Evolutionary conservation across 176 grass and related monocot genomes (phyloP).

Genomic region (Bonia amplexicaulis): DNA sequence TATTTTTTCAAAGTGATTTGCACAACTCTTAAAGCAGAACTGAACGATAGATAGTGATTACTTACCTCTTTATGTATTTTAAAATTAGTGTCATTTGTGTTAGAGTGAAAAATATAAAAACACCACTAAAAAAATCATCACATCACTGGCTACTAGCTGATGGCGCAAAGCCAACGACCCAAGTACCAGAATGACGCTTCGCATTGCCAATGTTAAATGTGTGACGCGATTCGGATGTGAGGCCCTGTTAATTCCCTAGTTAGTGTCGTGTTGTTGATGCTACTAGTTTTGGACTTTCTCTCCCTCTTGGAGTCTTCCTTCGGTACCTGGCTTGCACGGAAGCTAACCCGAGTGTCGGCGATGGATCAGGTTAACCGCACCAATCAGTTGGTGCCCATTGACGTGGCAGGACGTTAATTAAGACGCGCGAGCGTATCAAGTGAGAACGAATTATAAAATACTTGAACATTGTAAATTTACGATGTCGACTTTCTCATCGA

Average conservation of each 20-base stretch:
- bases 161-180: conserved; percentile 1
- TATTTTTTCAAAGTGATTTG: no score
- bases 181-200: not conserved
- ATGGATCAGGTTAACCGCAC: not conserved
- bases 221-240: not conserved
- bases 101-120: no score
- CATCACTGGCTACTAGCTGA: not conserved
- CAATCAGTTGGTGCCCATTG: not conserved
- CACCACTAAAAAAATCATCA: not conserved
- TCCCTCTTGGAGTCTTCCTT: not conserved
- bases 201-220: no score
- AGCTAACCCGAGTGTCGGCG: conserved; percentile 2
- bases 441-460: not conserved
- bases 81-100: no score
- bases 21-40: no score
- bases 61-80: no score
- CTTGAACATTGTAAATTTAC: not conserved
- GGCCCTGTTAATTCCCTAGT: not conserved
- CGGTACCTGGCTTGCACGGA: conserved; percentile 6
- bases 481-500: not conserved
- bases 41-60: no score
- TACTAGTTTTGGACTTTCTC: not conserved
- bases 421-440: not conserved
- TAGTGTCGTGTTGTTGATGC: not conserved
- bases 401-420: not conserved